phyloP scores from a whole-genome alignment of 495 filamentous ascomycete genomes.

The Penicillium canariense region DNA sequence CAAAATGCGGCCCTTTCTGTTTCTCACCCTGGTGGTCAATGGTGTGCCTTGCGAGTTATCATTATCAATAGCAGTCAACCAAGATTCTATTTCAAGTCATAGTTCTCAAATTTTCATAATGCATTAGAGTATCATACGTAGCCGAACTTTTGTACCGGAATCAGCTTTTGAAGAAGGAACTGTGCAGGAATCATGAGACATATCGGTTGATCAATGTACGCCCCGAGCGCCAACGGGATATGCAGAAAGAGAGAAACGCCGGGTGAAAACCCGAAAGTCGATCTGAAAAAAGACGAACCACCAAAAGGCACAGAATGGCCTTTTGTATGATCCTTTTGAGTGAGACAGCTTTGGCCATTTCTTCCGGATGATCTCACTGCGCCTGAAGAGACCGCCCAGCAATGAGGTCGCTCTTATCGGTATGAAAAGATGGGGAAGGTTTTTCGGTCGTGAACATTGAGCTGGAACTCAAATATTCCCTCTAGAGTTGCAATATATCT shows the following conservation, averaged over 20 bases:
- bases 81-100: not conserved
- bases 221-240: conserved; percentile 20
- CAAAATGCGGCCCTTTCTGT: no score
- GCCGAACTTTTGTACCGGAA: conserved; percentile 26
- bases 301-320: not conserved
- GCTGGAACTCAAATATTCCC: conserved; percentile 69
- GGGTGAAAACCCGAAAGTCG: not conserved
- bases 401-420: conserved; percentile 39
- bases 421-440: conserved; percentile 59
- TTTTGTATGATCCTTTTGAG: no score
- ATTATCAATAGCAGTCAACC: no score
- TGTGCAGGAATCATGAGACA: conserved; percentile 13
- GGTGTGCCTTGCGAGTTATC: no score
- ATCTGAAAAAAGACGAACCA: not conserved
- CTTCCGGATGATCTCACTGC: not conserved
- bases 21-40: no score
- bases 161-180: conserved; percentile 21
- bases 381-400: not conserved
- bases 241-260: conserved; percentile 13
- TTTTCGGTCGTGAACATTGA: conserved; percentile 65
- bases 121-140: conserved; percentile 11
- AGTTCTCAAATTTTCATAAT: not conserved
- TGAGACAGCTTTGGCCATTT: not conserved
- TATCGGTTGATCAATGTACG: conserved; percentile 7
- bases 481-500: conserved; percentile 73